Percentiles rank a stretch among this genome's conserved stretches.
phyloP scores from a whole-genome alignment of 805 yeast species.

The Saccharomycopsis fermentans region DNA sequence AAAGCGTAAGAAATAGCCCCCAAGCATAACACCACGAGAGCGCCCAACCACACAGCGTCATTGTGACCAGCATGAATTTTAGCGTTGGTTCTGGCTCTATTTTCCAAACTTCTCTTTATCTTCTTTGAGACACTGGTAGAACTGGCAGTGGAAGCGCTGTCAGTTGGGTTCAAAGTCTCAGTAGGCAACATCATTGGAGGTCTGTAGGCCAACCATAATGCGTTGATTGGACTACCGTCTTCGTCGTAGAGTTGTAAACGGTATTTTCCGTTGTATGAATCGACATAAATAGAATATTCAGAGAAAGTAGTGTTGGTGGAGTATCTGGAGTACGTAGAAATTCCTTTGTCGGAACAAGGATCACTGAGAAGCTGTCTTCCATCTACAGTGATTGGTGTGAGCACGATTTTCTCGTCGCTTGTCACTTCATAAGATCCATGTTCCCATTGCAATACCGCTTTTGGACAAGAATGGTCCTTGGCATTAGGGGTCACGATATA shows the following conservation, averaged over 20 bases:
- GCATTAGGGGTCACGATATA: slow-evolving; percentile 72
- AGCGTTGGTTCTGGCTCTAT: slow-evolving; percentile 71
- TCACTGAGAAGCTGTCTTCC: slow-evolving; percentile 86
- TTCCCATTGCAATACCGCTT: slow-evolving; percentile 75
- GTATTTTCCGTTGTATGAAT: slow-evolving; percentile 77
- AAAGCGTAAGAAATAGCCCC: slow-evolving; percentile 18
- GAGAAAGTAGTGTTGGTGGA: slow-evolving; percentile 52
- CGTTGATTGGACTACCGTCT: slow-evolving; percentile 75
- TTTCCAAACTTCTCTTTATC: slow-evolving; percentile 45
- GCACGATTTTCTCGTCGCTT: slow-evolving; percentile 45
- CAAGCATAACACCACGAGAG: slow-evolving; percentile 29
- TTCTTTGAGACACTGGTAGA: slow-evolving; percentile 24
- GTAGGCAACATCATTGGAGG: slow-evolving; percentile 98
- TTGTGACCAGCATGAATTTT: slow-evolving; percentile 33
- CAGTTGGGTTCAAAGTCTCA: slow-evolving; percentile 78
- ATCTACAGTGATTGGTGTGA: slow-evolving; percentile 74
- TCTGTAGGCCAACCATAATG: slow-evolving; percentile 80
- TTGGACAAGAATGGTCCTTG: slow-evolving; percentile 67
- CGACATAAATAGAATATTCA: slow-evolving; percentile 50
- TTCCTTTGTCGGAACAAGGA: slow-evolving; percentile 64
- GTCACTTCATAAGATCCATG: slow-evolving; percentile 71
- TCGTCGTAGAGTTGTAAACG: slow-evolving; percentile 62
- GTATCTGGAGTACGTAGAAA: slow-evolving; percentile 62
- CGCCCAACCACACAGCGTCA: slow-evolving; percentile 47
- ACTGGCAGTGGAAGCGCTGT: slow-evolving; percentile 29